Conservation (phyloP, 2,329 filamentous ascomycete species). For the Drechslerella stenobrocha region DNA sequence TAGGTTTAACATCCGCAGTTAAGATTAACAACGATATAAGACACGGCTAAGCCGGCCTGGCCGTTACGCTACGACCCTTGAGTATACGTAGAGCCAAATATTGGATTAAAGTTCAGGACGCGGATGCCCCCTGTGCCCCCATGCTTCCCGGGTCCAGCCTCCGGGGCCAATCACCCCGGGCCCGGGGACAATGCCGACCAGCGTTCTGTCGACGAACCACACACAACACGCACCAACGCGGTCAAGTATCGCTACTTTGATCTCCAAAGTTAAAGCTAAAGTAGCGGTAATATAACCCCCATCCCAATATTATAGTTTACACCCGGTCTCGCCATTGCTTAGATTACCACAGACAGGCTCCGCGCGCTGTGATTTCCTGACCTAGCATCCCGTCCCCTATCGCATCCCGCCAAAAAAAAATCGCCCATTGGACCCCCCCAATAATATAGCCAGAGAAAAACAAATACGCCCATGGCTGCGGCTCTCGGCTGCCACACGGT, state of each 20-base stretch:
- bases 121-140: not conserved
- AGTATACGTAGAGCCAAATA: no score
- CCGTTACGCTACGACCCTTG: not conserved
- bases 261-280: no score
- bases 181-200: no score
- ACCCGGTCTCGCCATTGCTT: no score
- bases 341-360: no score
- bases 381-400: constrained; percentile 16
- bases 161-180: not conserved
- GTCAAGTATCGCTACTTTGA: no score
- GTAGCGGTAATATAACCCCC: constrained; percentile 35
- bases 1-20: not conserved
- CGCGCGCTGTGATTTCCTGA: constrained; percentile 40
- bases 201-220: no score
- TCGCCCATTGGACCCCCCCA: constrained; percentile 17
- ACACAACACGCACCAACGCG: constrained; percentile 24
- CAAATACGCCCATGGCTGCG: constrained; percentile 13
- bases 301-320: constrained; percentile 19
- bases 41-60: not conserved
- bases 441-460: constrained; percentile 23
- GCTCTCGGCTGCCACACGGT: constrained; percentile 13
- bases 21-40: not conserved
- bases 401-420: constrained; percentile 26
- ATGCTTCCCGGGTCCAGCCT: no score
- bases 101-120: constrained; percentile 1